Base-by-base conservation (phyloP, 108 stramenopile species). In the Nitzschia palea region DNA sequence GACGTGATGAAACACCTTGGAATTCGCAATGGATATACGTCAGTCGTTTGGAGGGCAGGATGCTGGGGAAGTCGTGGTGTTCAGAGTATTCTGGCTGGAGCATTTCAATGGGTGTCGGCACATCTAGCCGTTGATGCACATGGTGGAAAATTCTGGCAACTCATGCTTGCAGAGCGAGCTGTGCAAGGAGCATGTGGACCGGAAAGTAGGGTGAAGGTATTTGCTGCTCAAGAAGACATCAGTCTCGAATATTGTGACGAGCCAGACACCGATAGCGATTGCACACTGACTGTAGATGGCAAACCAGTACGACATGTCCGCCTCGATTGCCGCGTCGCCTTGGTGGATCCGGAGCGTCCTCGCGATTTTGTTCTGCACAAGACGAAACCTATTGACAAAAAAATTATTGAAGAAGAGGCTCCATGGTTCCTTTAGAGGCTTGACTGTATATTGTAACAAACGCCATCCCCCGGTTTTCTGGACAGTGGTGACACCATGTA, bases 1-100 rank as follows among this genome's bases (percentile, higher is more conserved):
- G 87, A 95, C 64, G 90, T 95, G 0, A 91, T 95, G 90, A 80
- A 95, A 36, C 87, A 90, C 54, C 51, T 95, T 2, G 93, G 93
- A 0, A 74, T 84, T 26, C 79, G 87, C 12, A 88, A 85, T 62
- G 87, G 86, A 4, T 86, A 88, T 27, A 50, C 73, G n/a, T 77
- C 86, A 15, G 89, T 95, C 0, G 90, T 95, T 2, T 95, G 93
- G 93, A 52, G 93, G 25, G 93, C 93, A 0, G 86, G 90, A 69
- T 85, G 90, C 68, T 85, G 90, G 93, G 89, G 90, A 54, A 62
- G 81, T 40, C 69, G 81, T 0, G 84, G 85, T 27, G 88, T 90
- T 17, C 54, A 86, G 64, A 68, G 86, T 0, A 89, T 95, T 54
- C 44, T 89, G 51, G 77, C 62, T 8, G 93, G 93, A n/a, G 93